These are phyloP conservation scores for Adenanthera pavonina DNA, from an alignment of 306 rosid species.

Conservation along the genomic window DNA sequence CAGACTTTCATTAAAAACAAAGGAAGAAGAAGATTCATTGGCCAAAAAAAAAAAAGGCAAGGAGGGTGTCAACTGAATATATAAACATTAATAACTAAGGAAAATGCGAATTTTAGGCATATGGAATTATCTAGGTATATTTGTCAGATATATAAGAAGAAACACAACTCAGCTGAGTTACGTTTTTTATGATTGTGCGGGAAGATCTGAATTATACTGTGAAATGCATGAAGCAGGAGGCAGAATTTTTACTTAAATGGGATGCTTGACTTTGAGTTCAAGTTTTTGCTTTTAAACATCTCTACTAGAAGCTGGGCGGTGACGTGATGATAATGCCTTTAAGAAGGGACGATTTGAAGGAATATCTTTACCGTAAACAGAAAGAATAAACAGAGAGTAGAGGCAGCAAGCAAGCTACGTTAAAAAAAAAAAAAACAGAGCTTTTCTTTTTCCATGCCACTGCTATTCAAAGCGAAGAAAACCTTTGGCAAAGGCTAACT, in stretches of 20 bases:
- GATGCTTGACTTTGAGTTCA: conserved; percentile 55
- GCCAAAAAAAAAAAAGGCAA: not conserved
- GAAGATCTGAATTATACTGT: conserved; percentile 22
- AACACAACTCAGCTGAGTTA: not conserved
- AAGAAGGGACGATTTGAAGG: conserved; percentile 24
- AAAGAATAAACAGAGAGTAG: conserved; percentile 37
- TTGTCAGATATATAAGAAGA: not conserved
- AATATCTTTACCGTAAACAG: conserved; percentile 39
- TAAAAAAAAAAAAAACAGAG: conserved; percentile 26
- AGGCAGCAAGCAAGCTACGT: conserved; percentile 36
- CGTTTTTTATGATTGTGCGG: not conserved
- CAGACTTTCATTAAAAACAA: not conserved
- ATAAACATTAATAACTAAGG: not conserved
- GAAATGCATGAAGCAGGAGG: conserved; percentile 12
- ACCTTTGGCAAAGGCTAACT: conserved; percentile 56
- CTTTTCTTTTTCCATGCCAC: conserved; percentile 19
- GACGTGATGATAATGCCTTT: conserved; percentile 24
- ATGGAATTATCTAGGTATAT: not conserved
- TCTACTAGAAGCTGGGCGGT: conserved; percentile 32
- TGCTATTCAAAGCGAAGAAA: conserved; percentile 36
- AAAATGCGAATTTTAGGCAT: not conserved
- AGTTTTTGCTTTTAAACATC: conserved; percentile 42
- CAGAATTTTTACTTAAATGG: conserved; percentile 33
- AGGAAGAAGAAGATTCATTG: not conserved
- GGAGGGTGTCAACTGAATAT: not conserved